Base-by-base conservation (phyloP, 176 grass and related monocot species). In the Saccharum officinarum region DNA sequence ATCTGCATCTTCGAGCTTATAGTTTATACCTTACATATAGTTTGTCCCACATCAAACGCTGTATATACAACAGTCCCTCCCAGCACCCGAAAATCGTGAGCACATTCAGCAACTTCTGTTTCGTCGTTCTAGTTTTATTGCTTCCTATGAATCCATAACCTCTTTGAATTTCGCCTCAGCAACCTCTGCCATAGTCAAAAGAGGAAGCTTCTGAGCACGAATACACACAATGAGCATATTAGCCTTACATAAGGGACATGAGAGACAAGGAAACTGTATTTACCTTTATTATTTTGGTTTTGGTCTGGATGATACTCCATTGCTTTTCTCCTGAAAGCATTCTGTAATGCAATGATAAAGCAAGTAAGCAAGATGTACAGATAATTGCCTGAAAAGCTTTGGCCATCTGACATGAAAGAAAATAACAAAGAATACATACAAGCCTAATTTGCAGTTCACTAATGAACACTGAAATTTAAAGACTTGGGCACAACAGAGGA, bases 91-190 rank as follows among this genome's bases (percentile, higher is more conserved):
- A 37, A 55, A 42, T 8, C 31, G 2, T 28, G 14, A 57, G 46
- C 9, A 22, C 30, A 52, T 46, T 94, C 65, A 97, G 49, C 92
- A 91, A 45, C 76, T 83, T 90, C 75, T 73, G 33, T 42, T 85
- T 70, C 78, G 75, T 63, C 94, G 77, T 88, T 92, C 90, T 67
- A 67, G 77, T 87, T 97, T 90, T 87, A 97, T 94, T 91, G 94
- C 92, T 82, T 97, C 90, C 2, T 92, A 97, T 8, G 92, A 94
- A 80, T 74, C 34, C 92, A 97, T 92, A 18, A 94, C 90, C 84
- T 94, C 90, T 86, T 94, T 97, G 82, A 97, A 97, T 86, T 94
- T 97, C 79, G 73, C 86, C 76, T 97, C 94, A 63, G 94, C 92
- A 78, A 66, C 79, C 40, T 77, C 94, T 97, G 92, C 18, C 16